Percentiles rank a stretch among this genome's conserved stretches.
Conservation (phyloP, 441 rosid species). For the Flueggea neowawraea region DNA sequence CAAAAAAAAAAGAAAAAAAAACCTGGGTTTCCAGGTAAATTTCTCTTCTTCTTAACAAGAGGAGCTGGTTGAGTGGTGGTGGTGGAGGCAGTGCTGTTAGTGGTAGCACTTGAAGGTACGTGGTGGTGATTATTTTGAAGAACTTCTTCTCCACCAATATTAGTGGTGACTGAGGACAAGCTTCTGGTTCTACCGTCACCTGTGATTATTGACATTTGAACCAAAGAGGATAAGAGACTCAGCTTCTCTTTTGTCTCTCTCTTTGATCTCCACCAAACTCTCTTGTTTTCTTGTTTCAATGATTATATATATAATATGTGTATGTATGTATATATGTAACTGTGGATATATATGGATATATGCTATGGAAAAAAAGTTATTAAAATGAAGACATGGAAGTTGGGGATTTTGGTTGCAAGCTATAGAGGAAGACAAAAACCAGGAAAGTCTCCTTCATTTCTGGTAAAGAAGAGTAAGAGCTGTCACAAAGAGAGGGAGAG, state of each 20-base stretch:
- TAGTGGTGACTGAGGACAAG: not conserved
- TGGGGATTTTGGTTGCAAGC: too few species aligned
- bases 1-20: not conserved
- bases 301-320: too few species aligned
- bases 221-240: not conserved
- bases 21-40: constrained; percentile 59
- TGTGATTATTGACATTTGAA: constrained; percentile 45
- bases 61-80: constrained; percentile 20
- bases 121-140: constrained; percentile 1
- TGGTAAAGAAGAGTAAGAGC: too few species aligned
- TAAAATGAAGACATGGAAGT: too few species aligned
- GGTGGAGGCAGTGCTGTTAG: constrained; percentile 28
- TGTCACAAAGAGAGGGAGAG: too few species aligned
- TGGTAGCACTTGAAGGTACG: constrained; percentile 8
- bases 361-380: too few species aligned
- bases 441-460: too few species aligned
- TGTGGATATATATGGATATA: too few species aligned
- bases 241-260: too few species aligned
- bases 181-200: constrained; percentile 32
- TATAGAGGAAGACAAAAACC: too few species aligned
- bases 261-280: constrained; percentile 18
- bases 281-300: constrained; percentile 16
- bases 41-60: constrained; percentile 43
- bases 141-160: constrained; percentile 13
- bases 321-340: too few species aligned